Conservation (phyloP, 164 flowering plant species). For the Cinnamomum chago region DNA sequence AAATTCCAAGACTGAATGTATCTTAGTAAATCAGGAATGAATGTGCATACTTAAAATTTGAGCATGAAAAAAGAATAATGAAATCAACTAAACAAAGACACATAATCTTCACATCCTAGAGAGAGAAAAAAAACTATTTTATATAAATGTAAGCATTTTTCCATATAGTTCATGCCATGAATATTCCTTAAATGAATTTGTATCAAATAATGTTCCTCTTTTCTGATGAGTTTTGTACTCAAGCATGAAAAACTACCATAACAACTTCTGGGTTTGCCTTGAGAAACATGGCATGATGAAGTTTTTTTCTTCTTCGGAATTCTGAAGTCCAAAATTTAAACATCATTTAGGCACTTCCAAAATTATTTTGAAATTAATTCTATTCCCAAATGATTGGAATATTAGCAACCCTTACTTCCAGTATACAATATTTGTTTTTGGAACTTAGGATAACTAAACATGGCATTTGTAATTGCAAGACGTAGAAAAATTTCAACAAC, state of each 20-base stretch:
- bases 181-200: background rate
- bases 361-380: too few relatives aligned
- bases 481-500: background rate
- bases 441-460: background rate
- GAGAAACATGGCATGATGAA: background rate
- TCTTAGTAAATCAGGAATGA: background rate
- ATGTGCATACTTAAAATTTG: background rate
- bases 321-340: background rate
- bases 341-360: background rate
- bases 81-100: background rate
- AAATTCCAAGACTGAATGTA: background rate
- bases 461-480: background rate
- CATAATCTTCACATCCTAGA: background rate
- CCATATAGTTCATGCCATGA: background rate
- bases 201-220: background rate
- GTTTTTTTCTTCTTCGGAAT: too few relatives aligned
- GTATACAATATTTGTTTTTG: background rate
- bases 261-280: background rate
- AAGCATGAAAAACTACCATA: background rate
- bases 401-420: background rate
- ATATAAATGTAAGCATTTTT: background rate
- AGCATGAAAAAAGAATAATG: too few relatives aligned
- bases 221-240: background rate
- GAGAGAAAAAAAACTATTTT: too few relatives aligned
- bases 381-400: background rate